Evolutionary conservation across 2,329 filamentous ascomycete genomes (phyloP).

Genomic region (Fusarium sp.): DNA sequence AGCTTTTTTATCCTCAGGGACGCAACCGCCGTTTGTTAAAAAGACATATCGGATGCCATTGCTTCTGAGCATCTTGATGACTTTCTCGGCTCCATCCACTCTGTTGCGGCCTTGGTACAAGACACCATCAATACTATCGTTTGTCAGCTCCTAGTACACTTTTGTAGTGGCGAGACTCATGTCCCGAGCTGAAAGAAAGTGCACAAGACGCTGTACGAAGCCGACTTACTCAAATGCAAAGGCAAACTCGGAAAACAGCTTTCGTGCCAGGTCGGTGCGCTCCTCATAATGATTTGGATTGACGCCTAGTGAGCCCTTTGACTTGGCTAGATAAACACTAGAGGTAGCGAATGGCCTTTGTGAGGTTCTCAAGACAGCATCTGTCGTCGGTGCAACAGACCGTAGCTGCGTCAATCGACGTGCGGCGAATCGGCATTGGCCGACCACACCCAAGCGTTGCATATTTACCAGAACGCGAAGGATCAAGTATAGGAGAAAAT

Average conservation of each 20-base stretch:
- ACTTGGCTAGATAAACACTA: slow-evolving; percentile 25
- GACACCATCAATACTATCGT: slow-evolving; percentile 84
- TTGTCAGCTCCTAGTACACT: slow-evolving; percentile 5
- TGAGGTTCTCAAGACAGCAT: slow-evolving; percentile 1
- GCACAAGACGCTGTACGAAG: neutral
- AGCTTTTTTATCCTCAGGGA: slow-evolving; percentile 67
- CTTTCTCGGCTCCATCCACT: slow-evolving; percentile 79
- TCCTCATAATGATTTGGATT: slow-evolving; percentile 33
- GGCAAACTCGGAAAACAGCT: slow-evolving; percentile 46
- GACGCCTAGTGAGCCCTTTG: slow-evolving; percentile 33
- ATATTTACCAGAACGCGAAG: slow-evolving; percentile 9
- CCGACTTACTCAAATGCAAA: slow-evolving; percentile 51
- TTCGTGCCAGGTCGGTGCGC: slow-evolving; percentile 34
- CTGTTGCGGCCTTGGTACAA: slow-evolving; percentile 82
- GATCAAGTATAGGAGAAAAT: neutral
- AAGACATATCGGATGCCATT: slow-evolving; percentile 90
- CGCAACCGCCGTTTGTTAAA: slow-evolving; percentile 94
- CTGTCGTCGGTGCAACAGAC: slow-evolving; percentile 20
- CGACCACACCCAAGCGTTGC: slow-evolving; percentile 39
- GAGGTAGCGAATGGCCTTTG: slow-evolving; percentile 27
- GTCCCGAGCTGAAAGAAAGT: too few relatives aligned
- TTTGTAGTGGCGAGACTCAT: neutral
- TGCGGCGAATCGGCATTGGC: slow-evolving; percentile 41
- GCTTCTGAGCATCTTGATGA: slow-evolving; percentile 76
- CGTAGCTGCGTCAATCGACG: slow-evolving; percentile 32